Percentiles rank a stretch among this genome's conserved stretches.
Evolutionary conservation across 768 basidiomycete species (phyloP).

Genomic region (Tephrocybe sp.): DNA sequence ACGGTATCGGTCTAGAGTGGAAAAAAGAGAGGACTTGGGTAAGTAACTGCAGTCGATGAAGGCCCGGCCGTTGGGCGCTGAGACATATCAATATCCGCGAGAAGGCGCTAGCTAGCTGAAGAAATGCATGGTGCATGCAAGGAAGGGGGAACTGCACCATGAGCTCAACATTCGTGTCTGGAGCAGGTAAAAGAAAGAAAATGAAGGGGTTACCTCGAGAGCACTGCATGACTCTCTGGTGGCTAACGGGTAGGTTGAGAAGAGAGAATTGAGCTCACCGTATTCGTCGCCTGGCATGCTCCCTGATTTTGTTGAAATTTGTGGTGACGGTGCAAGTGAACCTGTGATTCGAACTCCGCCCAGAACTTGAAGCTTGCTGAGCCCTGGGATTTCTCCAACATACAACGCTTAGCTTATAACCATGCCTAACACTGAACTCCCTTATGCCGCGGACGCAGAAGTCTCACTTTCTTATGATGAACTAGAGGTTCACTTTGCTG

Average conservation of each 20-base stretch:
- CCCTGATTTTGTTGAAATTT: conserved; percentile 21
- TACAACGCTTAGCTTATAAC: not conserved
- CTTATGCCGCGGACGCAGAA: conserved; percentile 95
- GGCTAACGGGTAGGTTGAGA: conserved; percentile 17
- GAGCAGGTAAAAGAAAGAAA: conserved; percentile 35
- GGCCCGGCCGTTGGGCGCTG: conserved; percentile 31
- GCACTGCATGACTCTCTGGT: conserved; percentile 1
- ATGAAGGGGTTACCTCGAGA: conserved; percentile 26
- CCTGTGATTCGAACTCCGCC: conserved; percentile 39
- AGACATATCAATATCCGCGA: conserved; percentile 34
- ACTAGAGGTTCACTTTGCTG: conserved; percentile 60
- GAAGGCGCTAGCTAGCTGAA: conserved; percentile 66
- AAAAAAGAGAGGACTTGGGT: conserved; percentile 45
- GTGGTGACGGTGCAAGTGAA: conserved; percentile 18
- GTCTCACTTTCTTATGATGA: conserved; percentile 88
- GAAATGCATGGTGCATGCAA: conserved; percentile 59
- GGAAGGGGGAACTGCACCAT: conserved; percentile 56
- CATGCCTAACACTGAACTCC: conserved; percentile 77
- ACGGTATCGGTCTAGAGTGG: conserved; percentile 58
- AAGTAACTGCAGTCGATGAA: conserved; percentile 42
- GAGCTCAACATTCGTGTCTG: conserved; percentile 51
- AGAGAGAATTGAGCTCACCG: conserved; percentile 45
- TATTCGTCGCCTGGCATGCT: conserved; percentile 49
- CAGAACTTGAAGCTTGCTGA: not conserved
- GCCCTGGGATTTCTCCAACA: not conserved